phyloP scores from a whole-genome alignment of 495 filamentous ascomycete species.

The Xylaria curta region DNA sequence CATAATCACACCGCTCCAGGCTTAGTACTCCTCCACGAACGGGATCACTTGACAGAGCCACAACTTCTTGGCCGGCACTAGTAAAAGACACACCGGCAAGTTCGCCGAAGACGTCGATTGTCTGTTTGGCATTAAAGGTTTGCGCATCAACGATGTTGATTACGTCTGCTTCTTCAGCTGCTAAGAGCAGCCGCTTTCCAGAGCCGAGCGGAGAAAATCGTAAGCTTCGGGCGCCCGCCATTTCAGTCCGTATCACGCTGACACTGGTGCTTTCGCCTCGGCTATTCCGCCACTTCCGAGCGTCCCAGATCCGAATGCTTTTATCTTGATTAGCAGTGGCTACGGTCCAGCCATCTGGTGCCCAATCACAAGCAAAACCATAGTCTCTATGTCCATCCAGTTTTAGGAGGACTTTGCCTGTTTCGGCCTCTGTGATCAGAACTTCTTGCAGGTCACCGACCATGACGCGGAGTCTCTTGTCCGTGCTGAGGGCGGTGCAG shows the following conservation, averaged over 20 bases:
- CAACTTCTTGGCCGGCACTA: constrained; percentile 72
- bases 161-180: constrained; percentile 84
- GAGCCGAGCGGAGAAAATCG: constrained; percentile 81
- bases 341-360: constrained; percentile 84
- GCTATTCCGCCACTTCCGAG: constrained; percentile 68
- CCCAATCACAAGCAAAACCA: constrained; percentile 92
- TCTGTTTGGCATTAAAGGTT: constrained; percentile 71
- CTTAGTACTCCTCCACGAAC: constrained; percentile 82
- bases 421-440: constrained; percentile 57
- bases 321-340: constrained; percentile 93
- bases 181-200: constrained; percentile 74
- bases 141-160: constrained; percentile 79
- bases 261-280: constrained; percentile 56
- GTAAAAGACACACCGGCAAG: constrained; percentile 78
- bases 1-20: constrained; percentile 64
- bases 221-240: constrained; percentile 78
- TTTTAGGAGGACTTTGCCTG: constrained; percentile 52
- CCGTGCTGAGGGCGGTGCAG: constrained; percentile 80
- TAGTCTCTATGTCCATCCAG: constrained; percentile 78
- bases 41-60: constrained; percentile 76
- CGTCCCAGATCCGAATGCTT: constrained; percentile 84
- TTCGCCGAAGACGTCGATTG: constrained; percentile 85
- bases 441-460: constrained; percentile 62
- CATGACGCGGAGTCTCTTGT: constrained; percentile 78
- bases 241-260: constrained; percentile 70